phyloP scores from a whole-genome alignment of 345 rosid species.

The Salix purpurea region DNA sequence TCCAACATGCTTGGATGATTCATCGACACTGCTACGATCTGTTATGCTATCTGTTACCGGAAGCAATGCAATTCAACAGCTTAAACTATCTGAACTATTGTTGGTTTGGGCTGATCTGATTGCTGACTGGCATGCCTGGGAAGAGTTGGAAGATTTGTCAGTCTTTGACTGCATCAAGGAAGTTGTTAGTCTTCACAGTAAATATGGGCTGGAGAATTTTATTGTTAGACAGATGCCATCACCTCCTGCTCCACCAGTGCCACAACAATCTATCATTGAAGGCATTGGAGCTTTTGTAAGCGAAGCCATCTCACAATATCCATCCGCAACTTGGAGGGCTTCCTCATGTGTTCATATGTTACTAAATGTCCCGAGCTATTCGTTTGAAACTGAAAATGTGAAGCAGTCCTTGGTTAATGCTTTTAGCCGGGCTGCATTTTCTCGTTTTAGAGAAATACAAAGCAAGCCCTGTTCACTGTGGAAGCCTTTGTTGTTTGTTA shows the following conservation, averaged over 20 bases:
- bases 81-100: constrained; percentile 56
- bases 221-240: constrained; percentile 42
- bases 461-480: constrained; percentile 59
- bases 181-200: constrained; percentile 49
- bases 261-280: constrained; percentile 61
- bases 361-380: constrained; percentile 60
- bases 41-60: constrained; percentile 56
- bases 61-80: constrained; percentile 37
- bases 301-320: constrained; percentile 65
- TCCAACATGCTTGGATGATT: constrained; percentile 58
- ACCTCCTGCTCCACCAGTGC: constrained; percentile 73
- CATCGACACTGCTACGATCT: constrained; percentile 54
- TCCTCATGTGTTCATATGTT: constrained; percentile 65
- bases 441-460: constrained; percentile 49
- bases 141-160: constrained; percentile 78
- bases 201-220: constrained; percentile 52
- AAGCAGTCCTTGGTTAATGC: constrained; percentile 45
- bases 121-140: constrained; percentile 85
- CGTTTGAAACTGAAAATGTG: constrained; percentile 50
- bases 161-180: constrained; percentile 79
- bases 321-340: constrained; percentile 77
- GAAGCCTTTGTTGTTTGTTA: constrained; percentile 74
- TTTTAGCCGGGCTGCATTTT: constrained; percentile 63
- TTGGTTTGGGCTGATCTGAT: constrained; percentile 71
- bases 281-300: constrained; percentile 64